These are phyloP conservation scores for Pythium angustatum DNA, from an alignment of 352 stramenopile species.

Conservation along the genomic window DNA sequence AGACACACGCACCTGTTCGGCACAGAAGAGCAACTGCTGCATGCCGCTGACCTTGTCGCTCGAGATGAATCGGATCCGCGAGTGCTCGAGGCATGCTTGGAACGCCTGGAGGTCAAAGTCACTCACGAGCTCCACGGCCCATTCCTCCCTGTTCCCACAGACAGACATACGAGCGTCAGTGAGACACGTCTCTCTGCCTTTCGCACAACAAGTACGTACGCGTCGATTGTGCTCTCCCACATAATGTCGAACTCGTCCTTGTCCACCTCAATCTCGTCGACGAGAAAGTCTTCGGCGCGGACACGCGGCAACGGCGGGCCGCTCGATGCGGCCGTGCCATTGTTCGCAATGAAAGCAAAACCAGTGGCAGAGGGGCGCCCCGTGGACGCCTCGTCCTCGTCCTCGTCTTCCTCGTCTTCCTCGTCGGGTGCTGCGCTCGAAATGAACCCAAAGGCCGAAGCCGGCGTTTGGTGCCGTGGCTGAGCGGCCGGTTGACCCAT, in stretches of 20 bases:
- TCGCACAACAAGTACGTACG: constrained; percentile 40
- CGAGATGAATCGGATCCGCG: constrained; percentile 65
- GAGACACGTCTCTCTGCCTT: neutral
- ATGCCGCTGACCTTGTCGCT: constrained; percentile 77
- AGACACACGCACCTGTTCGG: constrained; percentile 61
- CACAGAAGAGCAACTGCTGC: constrained; percentile 77
- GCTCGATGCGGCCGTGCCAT: constrained; percentile 21
- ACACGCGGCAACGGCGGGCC: constrained; percentile 35
- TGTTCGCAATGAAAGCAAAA: constrained; percentile 42
- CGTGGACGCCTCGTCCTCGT: constrained; percentile 47
- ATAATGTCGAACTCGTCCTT: constrained; percentile 66
- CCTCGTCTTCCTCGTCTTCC: no score
- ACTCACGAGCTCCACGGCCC: constrained; percentile 58
- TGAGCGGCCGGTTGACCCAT: constrained; percentile 23
- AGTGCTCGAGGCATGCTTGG: constrained; percentile 58
- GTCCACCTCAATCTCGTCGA: constrained; percentile 46
- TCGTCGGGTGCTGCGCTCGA: no score
- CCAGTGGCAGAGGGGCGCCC: constrained; percentile 44
- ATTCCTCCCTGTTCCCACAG: constrained; percentile 67
- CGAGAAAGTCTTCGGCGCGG: constrained; percentile 59
- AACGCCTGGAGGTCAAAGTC: constrained; percentile 61
- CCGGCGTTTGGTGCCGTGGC: constrained; percentile 13
- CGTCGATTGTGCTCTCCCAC: constrained; percentile 79
- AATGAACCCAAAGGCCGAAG: constrained; percentile 85
- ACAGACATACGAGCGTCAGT: neutral